Conservation (phyloP, 495 filamentous ascomycete genomes). For the Mycothermus thermophilus region DNA sequence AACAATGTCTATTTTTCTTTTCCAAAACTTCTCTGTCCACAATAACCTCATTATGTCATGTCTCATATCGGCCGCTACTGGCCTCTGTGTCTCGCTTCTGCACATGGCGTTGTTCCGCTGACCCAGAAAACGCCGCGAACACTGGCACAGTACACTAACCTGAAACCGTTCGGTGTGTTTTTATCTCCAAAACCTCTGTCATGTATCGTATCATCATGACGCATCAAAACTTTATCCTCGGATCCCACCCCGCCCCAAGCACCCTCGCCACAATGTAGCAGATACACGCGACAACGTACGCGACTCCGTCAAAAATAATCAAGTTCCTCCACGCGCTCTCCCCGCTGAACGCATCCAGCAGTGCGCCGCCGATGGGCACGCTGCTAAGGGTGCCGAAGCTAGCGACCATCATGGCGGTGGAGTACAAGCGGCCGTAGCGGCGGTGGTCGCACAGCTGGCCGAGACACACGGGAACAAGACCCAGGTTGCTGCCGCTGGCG, state of each 20-base stretch:
- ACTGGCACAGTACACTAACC: too few relatives aligned
- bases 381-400: constrained; percentile 80
- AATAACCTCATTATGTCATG: too few relatives aligned
- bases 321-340: constrained; percentile 46
- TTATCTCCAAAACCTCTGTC: too few relatives aligned
- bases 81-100: too few relatives aligned
- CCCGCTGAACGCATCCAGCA: constrained; percentile 32
- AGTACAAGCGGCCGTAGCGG: constrained; percentile 72
- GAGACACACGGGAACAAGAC: constrained; percentile 75
- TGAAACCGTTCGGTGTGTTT: too few relatives aligned
- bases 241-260: constrained; percentile 52
- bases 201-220: too few relatives aligned
- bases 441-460: constrained; percentile 81
- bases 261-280: constrained; percentile 51
- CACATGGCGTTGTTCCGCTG: too few relatives aligned
- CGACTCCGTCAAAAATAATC: constrained; percentile 51
- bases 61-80: too few relatives aligned
- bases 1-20: too few relatives aligned
- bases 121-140: too few relatives aligned
- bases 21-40: too few relatives aligned
- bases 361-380: constrained; percentile 73
- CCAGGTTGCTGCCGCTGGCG: constrained; percentile 70
- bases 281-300: constrained; percentile 46
- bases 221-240: constrained; percentile 35
- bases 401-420: constrained; percentile 78